Percentiles rank a stretch among this genome's conserved stretches.
These are phyloP conservation scores for Metarhizium sp. DNA, from an alignment of 2,329 filamentous ascomycete genomes.

Conservation along the genomic window DNA sequence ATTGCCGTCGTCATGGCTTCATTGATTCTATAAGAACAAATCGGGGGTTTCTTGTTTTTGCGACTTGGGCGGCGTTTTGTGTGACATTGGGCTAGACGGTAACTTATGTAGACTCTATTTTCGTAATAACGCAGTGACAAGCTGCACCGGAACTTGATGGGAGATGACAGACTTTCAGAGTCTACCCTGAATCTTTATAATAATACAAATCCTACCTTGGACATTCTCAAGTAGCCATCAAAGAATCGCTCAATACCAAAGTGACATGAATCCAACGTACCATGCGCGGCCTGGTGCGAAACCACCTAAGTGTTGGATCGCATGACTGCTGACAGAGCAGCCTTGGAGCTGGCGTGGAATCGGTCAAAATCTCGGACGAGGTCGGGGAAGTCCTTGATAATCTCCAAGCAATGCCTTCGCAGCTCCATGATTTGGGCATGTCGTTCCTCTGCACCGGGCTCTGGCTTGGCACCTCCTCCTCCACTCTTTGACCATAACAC, in stretches of 20 bases:
- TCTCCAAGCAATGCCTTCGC: slow-evolving; percentile 12
- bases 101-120: background rate
- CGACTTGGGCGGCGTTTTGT: background rate
- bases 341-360: slow-evolving; percentile 11
- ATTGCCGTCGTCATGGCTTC: slow-evolving; percentile 6
- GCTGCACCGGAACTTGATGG: background rate
- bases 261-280: background rate
- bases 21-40: background rate
- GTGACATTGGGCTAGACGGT: background rate
- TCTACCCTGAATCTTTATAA: background rate
- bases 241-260: background rate
- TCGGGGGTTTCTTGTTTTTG: background rate
- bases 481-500: slow-evolving; percentile 9
- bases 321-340: slow-evolving; percentile 4
- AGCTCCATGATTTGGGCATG: slow-evolving; percentile 12
- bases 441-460: slow-evolving; percentile 4
- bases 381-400: slow-evolving; percentile 17
- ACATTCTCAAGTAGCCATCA: background rate
- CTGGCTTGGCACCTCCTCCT: background rate
- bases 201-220: background rate
- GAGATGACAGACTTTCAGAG: background rate
- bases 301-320: background rate
- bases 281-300: background rate
- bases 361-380: slow-evolving; percentile 19
- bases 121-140: background rate